Percentiles rank a stretch among this genome's conserved stretches.
Conservation (phyloP, 495 filamentous ascomycete species). For the Penicillium crystallinum region DNA sequence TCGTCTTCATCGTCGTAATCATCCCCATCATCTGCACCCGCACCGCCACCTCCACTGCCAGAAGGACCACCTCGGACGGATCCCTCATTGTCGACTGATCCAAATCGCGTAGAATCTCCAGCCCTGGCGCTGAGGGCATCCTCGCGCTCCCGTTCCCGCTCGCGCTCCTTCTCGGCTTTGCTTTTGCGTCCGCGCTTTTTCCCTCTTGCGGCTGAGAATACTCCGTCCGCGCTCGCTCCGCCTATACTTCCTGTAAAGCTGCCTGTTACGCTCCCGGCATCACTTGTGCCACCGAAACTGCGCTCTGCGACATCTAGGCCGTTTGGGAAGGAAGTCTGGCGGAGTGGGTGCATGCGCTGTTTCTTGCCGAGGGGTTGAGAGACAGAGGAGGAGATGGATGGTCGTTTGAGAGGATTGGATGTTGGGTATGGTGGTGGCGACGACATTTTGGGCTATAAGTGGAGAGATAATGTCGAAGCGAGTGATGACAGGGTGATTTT, state of each 20-base stretch:
- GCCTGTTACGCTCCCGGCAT: constrained; percentile 64
- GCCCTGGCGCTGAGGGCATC: constrained; percentile 50
- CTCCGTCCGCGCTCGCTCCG: constrained; percentile 48
- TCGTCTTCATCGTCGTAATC: constrained; percentile 64
- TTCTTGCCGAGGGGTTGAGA: constrained; percentile 33
- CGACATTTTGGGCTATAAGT: constrained; percentile 31
- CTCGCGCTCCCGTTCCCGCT: constrained; percentile 36
- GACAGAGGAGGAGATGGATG: constrained; percentile 35
- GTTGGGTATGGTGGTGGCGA: constrained; percentile 38
- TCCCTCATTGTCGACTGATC: constrained; percentile 36
- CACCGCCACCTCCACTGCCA: constrained; percentile 38
- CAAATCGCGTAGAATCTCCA: constrained; percentile 42
- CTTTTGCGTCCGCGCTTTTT: constrained; percentile 64
- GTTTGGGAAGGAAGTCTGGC: constrained; percentile 84
- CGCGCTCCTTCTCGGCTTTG: constrained; percentile 48
- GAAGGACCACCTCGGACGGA: constrained; percentile 36
- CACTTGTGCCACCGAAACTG: constrained; percentile 62
- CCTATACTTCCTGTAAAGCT: constrained; percentile 50
- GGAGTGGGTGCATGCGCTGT: constrained; percentile 63
- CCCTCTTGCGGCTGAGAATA: constrained; percentile 36
- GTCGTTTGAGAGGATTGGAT: constrained; percentile 40
- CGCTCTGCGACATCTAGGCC: constrained; percentile 44
- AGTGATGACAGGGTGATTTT: neutral
- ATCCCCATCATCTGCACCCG: constrained; percentile 55
- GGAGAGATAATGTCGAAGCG: neutral